phyloP scores from a whole-genome alignment of 805 yeast species.

The Maudiozyma turicensis region DNA sequence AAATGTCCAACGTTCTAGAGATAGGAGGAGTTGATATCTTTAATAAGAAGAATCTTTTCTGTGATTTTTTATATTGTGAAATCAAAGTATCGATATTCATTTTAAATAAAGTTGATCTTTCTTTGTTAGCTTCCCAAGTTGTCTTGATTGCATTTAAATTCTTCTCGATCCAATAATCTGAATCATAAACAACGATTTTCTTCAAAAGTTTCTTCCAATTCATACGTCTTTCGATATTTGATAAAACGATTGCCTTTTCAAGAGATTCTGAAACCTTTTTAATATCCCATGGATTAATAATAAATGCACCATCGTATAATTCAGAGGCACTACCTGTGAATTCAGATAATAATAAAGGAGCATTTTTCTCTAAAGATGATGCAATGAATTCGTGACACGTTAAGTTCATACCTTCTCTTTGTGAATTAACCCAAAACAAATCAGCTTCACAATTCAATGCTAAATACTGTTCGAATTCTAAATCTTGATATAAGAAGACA shows the following conservation, averaged over 20 bases:
- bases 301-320: constrained; percentile 55
- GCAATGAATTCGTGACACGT: constrained; percentile 91
- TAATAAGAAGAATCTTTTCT: constrained; percentile 38
- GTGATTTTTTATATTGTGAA: constrained; percentile 22
- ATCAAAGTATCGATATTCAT: constrained; percentile 23
- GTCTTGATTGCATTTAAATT: constrained; percentile 45
- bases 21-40: constrained; percentile 46
- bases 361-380: constrained; percentile 57
- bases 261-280: constrained; percentile 53
- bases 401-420: constrained; percentile 94
- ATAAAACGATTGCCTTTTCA: constrained; percentile 52
- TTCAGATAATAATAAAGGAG: constrained; percentile 82
- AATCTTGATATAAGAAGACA: constrained; percentile 76
- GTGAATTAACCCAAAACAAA: constrained; percentile 75
- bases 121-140: constrained; percentile 42
- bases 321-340: constrained; percentile 90
- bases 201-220: constrained; percentile 56
- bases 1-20: constrained; percentile 45
- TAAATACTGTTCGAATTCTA: constrained; percentile 80
- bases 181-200: constrained; percentile 55
- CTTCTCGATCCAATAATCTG: constrained; percentile 59
- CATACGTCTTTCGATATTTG: constrained; percentile 39
- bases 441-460: constrained; percentile 83
- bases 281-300: constrained; percentile 89
- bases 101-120: constrained; percentile 28